Percentiles rank a stretch among this genome's conserved stretches.
Conservation (phyloP, 2,329 filamentous ascomycete genomes). For the Stachybotrys chlorohalonatus region DNA sequence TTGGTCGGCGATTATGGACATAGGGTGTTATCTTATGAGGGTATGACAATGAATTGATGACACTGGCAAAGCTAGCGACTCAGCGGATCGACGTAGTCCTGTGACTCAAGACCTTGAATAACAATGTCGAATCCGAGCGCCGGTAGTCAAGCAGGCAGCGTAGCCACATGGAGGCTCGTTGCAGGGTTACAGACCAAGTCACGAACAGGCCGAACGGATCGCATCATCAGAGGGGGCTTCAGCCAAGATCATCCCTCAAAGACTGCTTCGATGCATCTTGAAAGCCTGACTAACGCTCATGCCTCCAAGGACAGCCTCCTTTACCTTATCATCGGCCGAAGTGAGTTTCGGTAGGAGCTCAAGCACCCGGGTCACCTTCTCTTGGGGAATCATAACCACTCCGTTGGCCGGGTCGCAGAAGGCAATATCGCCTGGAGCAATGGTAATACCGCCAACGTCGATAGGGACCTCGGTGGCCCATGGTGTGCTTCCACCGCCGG, state of each 20-base stretch:
- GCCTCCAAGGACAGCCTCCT: constrained; percentile 54
- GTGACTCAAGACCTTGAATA: not conserved
- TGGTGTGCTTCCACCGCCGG: constrained; percentile 45
- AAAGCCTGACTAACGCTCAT: constrained; percentile 59
- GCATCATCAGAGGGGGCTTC: not conserved
- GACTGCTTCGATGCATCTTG: constrained; percentile 38
- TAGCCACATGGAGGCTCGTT: no score
- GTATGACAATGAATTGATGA: constrained; percentile 31
- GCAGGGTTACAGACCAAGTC: no score
- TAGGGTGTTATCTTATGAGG: constrained; percentile 15
- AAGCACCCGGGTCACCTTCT: constrained; percentile 50
- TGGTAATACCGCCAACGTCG: constrained; percentile 29
- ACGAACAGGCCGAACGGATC: not conserved
- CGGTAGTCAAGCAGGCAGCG: no score
- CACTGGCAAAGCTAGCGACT: constrained; percentile 4
- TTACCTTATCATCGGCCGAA: constrained; percentile 50
- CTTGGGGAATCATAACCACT: constrained; percentile 57
- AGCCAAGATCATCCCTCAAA: constrained; percentile 8
- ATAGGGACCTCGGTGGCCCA: constrained; percentile 41
- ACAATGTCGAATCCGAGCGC: not conserved
- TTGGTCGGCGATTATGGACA: not conserved
- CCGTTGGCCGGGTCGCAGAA: constrained; percentile 63
- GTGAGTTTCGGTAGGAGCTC: constrained; percentile 45
- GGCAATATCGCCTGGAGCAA: constrained; percentile 54
- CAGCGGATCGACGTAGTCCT: not conserved